Base-by-base conservation (phyloP, 2,329 filamentous ascomycete genomes). In the Penicillium sp. region DNA sequence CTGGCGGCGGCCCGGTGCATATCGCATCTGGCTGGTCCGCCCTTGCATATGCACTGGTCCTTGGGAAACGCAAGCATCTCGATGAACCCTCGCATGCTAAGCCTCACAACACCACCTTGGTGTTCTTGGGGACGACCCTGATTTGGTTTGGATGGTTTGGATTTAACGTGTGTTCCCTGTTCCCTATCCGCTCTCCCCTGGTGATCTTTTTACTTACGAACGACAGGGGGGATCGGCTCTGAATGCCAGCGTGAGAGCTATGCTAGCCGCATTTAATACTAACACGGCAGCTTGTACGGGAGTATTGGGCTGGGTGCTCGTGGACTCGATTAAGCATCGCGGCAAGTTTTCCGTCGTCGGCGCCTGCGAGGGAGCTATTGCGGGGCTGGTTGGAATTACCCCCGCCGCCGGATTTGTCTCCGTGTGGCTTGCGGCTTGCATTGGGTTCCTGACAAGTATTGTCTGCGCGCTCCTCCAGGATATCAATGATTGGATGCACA, bases 1-100 rank as follows among this genome's bases (percentile, higher is more conserved):
- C 88, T 31, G 88, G 87, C 42, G 87, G 86, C 42, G 87, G 86
- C 12, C 87, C 87, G 34, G 87, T 90, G 18, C 87, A 90, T 72
- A 87, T 90, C 65, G 82, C 85, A 18, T 88, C 85, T 1, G 87
- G 87, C 33, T 85, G 85, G 52, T 84, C 85, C 18, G 87, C 87
- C 10, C 81, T 90, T 39, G 87, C 87, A 38, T 88, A 89, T 76
- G 84, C 85, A 18, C 74, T 89, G 54, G 87, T 90, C 78, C 80
- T 90, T 51, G 87, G 87, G 53, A 87, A 85, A 72, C 84, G 87
- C 43, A 81, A 79, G 63, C 79, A 81, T 46, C 79, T 85, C 54
- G 64, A 63, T 12, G 65, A 69, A 26, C 79, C 80, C 55, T 79
- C 81, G 38, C 79, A 85, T 59, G 64, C 65, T 26, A 72, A 72